Conservation (phyloP, 2,329 filamentous ascomycete species). For the Alternaria sp. region DNA sequence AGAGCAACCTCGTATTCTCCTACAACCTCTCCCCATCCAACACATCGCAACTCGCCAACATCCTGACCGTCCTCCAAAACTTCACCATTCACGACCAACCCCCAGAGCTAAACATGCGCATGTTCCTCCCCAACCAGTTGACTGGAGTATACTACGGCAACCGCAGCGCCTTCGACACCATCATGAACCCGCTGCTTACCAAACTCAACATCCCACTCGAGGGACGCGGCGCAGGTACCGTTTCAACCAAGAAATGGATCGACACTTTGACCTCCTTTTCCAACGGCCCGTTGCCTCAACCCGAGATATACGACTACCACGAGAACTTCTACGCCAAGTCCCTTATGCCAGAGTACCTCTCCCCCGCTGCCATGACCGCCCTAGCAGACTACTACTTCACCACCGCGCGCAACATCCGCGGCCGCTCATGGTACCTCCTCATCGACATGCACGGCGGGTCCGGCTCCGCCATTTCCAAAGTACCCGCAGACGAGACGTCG, state of each 20-base stretch:
- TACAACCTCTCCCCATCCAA: constrained; percentile 24
- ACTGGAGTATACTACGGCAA: constrained; percentile 36
- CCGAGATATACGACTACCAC: constrained; percentile 29
- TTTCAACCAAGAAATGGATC: constrained; percentile 19
- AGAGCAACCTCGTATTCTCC: constrained; percentile 33
- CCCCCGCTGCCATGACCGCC: constrained; percentile 21
- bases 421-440: constrained; percentile 32
- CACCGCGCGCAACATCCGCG: constrained; percentile 20
- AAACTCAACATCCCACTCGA: constrained; percentile 20
- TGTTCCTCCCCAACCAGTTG: constrained; percentile 25
- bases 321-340: constrained; percentile 40
- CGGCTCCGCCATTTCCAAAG: constrained; percentile 13
- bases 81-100: constrained; percentile 31
- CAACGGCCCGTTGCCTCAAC: constrained; percentile 25
- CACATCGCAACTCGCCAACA: constrained; percentile 20
- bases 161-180: constrained; percentile 26
- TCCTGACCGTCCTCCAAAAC: constrained; percentile 29
- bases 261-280: constrained; percentile 29
- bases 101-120: constrained; percentile 35
- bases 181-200: constrained; percentile 31
- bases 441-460: constrained; percentile 37
- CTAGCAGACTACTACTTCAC: constrained; percentile 32
- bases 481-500: constrained; percentile 19
- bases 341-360: constrained; percentile 30
- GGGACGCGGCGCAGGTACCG: constrained; percentile 3